Evolutionary conservation across 2,329 filamentous ascomycete species (phyloP), one percentile per base, ranked within the genome.

Genomic region (Neoascochyta sp.): DNA sequence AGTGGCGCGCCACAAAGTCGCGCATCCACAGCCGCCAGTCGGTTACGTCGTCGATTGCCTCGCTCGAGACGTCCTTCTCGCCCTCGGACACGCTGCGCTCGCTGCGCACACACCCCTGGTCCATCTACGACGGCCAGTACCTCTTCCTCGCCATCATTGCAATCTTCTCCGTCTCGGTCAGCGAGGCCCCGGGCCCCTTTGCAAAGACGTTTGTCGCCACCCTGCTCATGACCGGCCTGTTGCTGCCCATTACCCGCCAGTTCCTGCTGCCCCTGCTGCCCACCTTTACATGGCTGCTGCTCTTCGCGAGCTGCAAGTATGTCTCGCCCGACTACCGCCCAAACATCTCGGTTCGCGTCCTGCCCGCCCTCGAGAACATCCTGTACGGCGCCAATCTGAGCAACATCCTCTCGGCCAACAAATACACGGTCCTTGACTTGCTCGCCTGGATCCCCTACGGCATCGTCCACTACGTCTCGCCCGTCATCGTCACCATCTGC

Each of bases 371-470:
- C 43, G 90, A 96, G 67, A 95, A 96, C 64, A 92, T 96, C 41
- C 75, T 96, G 18, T 96, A 95, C 60, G 90, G 90, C 50, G 88
- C 89, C 42, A 95, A 95, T 66, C 74, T 95, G 35, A 94, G 87
- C 68, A 95, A 95, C 64, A 93, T 95, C 54, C 77, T 96, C 32
- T 94, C 89, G 9, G 86, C 86, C 24, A 86, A 95, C 67, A 86
- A 90, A 53, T 81, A 85, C 63, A 77, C 83, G 5, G 71, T 86
- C 27, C 78, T 95, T 34, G 89, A 95, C 57, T 71, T 96, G 32
- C 69, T 95, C 32, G 90, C 90, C 10, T 95, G 89, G 89, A 67
- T 96, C 13, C 89, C 90, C 2, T 96, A 96, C 57, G 90, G 90
- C 33, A 73, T 95, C 34, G 81, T 86, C 36, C 90, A 96, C 66